These are phyloP conservation scores for Boeremia exigua DNA, from an alignment of 2,329 filamentous ascomycete species.

Conservation along the genomic window DNA sequence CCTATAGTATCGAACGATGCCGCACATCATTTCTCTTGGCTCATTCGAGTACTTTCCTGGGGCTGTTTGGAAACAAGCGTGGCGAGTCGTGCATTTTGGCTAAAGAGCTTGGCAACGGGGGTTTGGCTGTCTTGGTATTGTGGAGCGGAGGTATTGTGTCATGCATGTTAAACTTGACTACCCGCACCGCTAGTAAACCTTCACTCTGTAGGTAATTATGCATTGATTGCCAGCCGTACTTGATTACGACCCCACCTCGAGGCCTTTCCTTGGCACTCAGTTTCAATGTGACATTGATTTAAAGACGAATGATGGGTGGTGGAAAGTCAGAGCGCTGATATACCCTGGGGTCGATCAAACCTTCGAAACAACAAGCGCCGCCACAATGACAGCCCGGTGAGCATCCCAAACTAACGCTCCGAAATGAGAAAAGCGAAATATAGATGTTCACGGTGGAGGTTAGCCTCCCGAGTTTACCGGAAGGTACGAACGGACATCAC, in stretches of 20 bases:
- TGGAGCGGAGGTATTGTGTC: neutral
- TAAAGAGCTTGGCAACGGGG: constrained; percentile 4
- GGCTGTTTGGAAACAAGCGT: constrained; percentile 12
- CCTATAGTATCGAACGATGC: neutral
- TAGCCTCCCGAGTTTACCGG: too few species aligned
- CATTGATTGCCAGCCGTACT: too few species aligned
- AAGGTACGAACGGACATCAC: too few species aligned
- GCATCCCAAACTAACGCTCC: neutral
- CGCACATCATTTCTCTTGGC: constrained; percentile 1
- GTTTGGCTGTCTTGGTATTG: neutral
- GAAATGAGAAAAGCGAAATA: too few species aligned
- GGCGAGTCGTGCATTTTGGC: constrained; percentile 1
- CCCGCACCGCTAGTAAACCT: neutral
- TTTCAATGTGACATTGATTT: neutral
- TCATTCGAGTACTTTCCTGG: constrained; percentile 5
- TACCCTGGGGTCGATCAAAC: neutral
- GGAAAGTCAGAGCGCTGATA: neutral
- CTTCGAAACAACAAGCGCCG: neutral
- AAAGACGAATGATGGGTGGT: neutral
- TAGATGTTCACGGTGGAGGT: too few species aligned
- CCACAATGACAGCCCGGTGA: neutral
- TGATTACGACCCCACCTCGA: too few species aligned
- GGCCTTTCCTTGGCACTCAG: neutral
- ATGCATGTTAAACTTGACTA: neutral
- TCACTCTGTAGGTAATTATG: too few species aligned